A percentile compares a stretch with the other conserved stretches of the same genome.
These are phyloP conservation scores for Phellinidium pouzarii DNA, from an alignment of 1,284 basidiomycete genomes.

Conservation along the genomic window DNA sequence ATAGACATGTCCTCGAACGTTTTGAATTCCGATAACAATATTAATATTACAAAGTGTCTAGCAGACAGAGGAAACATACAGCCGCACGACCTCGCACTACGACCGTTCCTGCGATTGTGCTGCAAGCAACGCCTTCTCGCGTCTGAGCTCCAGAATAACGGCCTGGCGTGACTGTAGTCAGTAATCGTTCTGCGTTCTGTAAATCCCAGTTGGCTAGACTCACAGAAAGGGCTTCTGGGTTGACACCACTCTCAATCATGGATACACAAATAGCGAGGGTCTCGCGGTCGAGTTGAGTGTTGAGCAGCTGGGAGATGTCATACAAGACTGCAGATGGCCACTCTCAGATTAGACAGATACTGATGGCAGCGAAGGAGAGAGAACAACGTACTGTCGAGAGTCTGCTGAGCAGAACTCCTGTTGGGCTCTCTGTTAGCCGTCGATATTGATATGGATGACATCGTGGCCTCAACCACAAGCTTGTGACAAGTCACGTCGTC, in stretches of 20 bases:
- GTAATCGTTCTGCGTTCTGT: neutral
- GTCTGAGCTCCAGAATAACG: slow-evolving; percentile 67
- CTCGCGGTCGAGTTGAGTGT: slow-evolving; percentile 76
- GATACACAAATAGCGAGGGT: slow-evolving; percentile 76
- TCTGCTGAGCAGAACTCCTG: slow-evolving; percentile 68
- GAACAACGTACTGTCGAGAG: slow-evolving; percentile 61
- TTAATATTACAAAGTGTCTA: too few species aligned
- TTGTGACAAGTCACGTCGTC: neutral
- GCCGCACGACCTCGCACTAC: neutral
- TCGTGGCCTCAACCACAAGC: neutral
- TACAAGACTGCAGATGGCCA: slow-evolving; percentile 49
- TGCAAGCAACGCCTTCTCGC: slow-evolving; percentile 45
- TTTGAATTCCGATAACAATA: too few species aligned
- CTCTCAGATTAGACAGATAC: neutral
- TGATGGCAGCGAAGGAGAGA: neutral
- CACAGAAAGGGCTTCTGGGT: slow-evolving; percentile 81
- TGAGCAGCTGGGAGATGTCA: slow-evolving; percentile 78
- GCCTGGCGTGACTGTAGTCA: slow-evolving; percentile 41
- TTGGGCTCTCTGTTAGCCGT: slow-evolving; percentile 45
- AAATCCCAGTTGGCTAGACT: slow-evolving; percentile 26
- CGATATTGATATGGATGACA: too few species aligned
- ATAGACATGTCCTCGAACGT: too few species aligned
- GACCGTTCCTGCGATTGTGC: slow-evolving; percentile 20
- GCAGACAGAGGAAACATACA: neutral
- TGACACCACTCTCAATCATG: slow-evolving; percentile 81